These are phyloP conservation scores for Spinacia oleracea DNA, from an alignment of 179 eudicot species.

Conservation along the genomic window DNA sequence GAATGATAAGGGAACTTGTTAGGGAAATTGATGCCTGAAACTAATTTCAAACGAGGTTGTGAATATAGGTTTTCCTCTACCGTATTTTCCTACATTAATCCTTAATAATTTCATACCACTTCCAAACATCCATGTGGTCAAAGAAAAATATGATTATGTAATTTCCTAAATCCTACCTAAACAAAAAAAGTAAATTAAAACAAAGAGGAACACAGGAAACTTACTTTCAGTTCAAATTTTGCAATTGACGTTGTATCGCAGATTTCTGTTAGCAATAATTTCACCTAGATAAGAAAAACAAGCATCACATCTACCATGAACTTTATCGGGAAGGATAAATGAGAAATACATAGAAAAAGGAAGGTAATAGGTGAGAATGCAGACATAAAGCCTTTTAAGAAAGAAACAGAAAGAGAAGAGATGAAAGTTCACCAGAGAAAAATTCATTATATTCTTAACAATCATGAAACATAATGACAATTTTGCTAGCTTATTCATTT, in stretches of 20 bases:
- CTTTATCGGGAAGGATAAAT: not conserved
- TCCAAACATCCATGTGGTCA: not conserved
- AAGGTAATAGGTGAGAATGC: not conserved
- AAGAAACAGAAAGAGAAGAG: not conserved
- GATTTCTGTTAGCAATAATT: slow-evolving; percentile 57
- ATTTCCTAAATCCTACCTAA: no score
- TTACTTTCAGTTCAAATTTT: slow-evolving; percentile 79
- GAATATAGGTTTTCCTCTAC: no score
- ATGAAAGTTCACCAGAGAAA: not conserved
- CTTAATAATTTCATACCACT: no score
- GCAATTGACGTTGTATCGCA: slow-evolving; percentile 80
- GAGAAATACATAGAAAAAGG: not conserved
- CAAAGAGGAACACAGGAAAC: slow-evolving; percentile 15
- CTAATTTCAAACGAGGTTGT: no score
- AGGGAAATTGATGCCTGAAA: no score
- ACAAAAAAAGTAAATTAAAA: no score
- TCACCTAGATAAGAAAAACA: slow-evolving; percentile 52
- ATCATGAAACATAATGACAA: not conserved
- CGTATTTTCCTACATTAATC: no score
- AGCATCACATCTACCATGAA: no score
- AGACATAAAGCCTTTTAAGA: not conserved
- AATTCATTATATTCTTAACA: not conserved
- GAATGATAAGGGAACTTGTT: no score
- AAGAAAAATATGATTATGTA: not conserved
- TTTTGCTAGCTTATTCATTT: slow-evolving; percentile 2